phyloP scores from a whole-genome alignment of 805 yeast genomes.

The Sugiyamaella smithiae region DNA sequence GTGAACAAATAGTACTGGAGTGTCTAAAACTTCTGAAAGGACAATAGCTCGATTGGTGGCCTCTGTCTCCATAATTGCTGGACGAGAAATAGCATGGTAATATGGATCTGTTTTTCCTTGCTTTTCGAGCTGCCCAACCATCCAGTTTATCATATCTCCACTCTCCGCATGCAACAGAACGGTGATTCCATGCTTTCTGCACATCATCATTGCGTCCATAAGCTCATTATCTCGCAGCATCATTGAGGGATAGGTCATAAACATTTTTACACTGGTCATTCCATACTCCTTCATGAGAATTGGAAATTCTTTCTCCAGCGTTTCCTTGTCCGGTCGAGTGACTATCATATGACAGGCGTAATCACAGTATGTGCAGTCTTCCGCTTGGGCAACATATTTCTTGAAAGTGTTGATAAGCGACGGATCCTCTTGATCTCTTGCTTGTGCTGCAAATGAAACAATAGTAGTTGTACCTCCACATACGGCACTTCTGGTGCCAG shows the following conservation, averaged over 20 bases:
- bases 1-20: conserved; percentile 48
- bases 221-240: conserved; percentile 43
- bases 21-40: conserved; percentile 43
- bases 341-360: conserved; percentile 49
- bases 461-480: conserved; percentile 53
- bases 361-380: conserved; percentile 41
- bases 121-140: conserved; percentile 37
- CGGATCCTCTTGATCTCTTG: conserved; percentile 30
- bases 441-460: conserved; percentile 46
- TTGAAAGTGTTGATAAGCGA: conserved; percentile 32
- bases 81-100: conserved; percentile 44
- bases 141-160: conserved; percentile 13
- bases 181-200: conserved; percentile 2
- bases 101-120: conserved; percentile 4
- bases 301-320: conserved; percentile 35
- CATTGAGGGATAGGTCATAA: conserved; percentile 45
- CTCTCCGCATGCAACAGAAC: conserved; percentile 4
- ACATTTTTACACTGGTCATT: conserved; percentile 43
- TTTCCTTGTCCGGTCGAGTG: conserved; percentile 34
- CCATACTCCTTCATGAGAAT: conserved; percentile 36
- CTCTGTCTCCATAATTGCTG: conserved; percentile 47
- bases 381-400: conserved; percentile 35
- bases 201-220: conserved; percentile 38
- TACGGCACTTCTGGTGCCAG: conserved; percentile 46
- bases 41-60: conserved; percentile 49